These are phyloP conservation scores for Daldinia bambusicola DNA, from an alignment of 495 filamentous ascomycete species.

Conservation along the genomic window DNA sequence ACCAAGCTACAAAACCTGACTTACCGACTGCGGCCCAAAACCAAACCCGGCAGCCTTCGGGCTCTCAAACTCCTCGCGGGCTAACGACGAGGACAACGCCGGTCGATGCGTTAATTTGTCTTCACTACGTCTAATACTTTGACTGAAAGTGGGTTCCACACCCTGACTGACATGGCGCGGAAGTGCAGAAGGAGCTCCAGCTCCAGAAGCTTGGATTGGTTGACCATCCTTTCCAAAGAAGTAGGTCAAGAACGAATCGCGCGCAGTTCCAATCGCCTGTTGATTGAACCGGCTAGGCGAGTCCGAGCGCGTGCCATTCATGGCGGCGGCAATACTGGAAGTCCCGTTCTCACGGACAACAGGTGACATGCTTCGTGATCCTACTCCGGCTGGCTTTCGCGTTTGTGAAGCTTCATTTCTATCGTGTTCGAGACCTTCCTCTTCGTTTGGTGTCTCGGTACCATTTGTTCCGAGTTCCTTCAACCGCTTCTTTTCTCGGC, in stretches of 20 bases:
- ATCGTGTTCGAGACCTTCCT: slow-evolving; percentile 72
- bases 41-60: slow-evolving; percentile 54
- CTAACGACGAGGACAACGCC: slow-evolving; percentile 43
- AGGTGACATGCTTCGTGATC: slow-evolving; percentile 80
- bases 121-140: slow-evolving; percentile 82
- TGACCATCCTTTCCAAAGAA: slow-evolving; percentile 96
- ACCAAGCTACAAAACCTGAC: neutral
- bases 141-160: slow-evolving; percentile 81
- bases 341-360: slow-evolving; percentile 70
- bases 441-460: slow-evolving; percentile 73
- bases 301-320: slow-evolving; percentile 70
- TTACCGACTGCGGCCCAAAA: slow-evolving; percentile 41
- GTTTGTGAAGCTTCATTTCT: slow-evolving; percentile 61
- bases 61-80: slow-evolving; percentile 47
- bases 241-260: slow-evolving; percentile 96
- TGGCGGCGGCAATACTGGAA: slow-evolving; percentile 68
- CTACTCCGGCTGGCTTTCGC: slow-evolving; percentile 64
- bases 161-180: slow-evolving; percentile 76
- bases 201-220: slow-evolving; percentile 53
- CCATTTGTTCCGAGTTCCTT: slow-evolving; percentile 88
- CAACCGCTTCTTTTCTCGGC: slow-evolving; percentile 80
- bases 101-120: slow-evolving; percentile 60
- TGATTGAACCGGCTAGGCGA: slow-evolving; percentile 70
- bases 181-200: slow-evolving; percentile 52
- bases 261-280: slow-evolving; percentile 59